Evolutionary conservation across 2,329 filamentous ascomycete genomes (phyloP), one percentile per base, ranked within the genome.

Genomic region (Hymenoscyphus fraxineus): DNA sequence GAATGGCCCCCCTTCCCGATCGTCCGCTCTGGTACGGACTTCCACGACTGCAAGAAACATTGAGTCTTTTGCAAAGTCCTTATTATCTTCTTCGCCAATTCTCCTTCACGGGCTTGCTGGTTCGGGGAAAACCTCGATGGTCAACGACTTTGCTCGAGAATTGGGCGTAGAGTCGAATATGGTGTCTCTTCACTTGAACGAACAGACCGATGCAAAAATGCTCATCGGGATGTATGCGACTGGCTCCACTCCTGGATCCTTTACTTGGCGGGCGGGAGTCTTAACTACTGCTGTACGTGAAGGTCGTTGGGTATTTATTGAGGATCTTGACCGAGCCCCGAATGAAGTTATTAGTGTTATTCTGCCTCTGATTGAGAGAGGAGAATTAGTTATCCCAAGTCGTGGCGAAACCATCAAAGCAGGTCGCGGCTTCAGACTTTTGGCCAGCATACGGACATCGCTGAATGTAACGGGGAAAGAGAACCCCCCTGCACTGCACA

Each of bases 121-220:
- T 22, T 90, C 90, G 39, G 95, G 95, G 60, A 99, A 99, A 80
- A 97, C 95, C 0, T 88, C 91, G 0, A 78, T 96, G 22, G 86
- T 96, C 15, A 90, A 92, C 68, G 89, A 97, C 75, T 84, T 94
- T 66, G 93, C 94, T 31, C 86, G 85, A 71, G 85, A 89, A 70
- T 85, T 98, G 63, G 91, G 90, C 66, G 92, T 92, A 77, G 85
- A 91, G 27, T 85, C 88, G 6, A 86, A 85, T 65, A 93, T 99
- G 87, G 90, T 99, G 61, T 98, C 94, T 3, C 82, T 99, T 38
- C 94, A 99, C 77, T 81, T 99, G 40, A 99, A 99, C 75, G 95
- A 98, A 77, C 96, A 99, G 77, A 98, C 93, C 2, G 95, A 99
- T 77, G 93, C 94, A 0, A 99, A 99, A 77, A 91, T 96, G 80